Conservation (phyloP, 2,329 filamentous ascomycete species). For the Huntiella savannae region DNA sequence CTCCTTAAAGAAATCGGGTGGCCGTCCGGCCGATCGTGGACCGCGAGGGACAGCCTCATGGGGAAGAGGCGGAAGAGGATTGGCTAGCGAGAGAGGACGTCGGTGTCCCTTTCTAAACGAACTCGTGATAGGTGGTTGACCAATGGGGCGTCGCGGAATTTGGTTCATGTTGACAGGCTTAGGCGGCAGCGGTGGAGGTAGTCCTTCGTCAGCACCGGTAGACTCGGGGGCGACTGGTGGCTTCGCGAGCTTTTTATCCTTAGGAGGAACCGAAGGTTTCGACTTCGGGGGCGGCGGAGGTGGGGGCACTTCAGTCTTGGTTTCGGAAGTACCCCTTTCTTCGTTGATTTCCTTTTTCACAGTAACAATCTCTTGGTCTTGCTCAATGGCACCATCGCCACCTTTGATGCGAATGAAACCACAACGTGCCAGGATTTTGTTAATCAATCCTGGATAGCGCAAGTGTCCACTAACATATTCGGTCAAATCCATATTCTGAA, state of each 20-base stretch:
- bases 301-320: neutral
- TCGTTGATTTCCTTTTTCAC: neutral
- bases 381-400: conserved; percentile 26
- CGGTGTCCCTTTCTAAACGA: neutral
- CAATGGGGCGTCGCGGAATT: neutral
- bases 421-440: conserved; percentile 32
- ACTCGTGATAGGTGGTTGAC: too few species aligned
- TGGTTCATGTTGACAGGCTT: neutral
- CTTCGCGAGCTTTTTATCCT: neutral
- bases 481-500: conserved; percentile 37
- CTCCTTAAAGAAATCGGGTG: neutral
- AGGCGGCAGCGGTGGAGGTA: neutral
- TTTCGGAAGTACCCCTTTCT: neutral
- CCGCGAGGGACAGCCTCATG: neutral
- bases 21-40: neutral
- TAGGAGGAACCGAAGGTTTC: neutral
- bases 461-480: conserved; percentile 33
- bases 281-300: conserved; percentile 6
- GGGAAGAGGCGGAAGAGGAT: neutral
- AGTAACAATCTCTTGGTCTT: conserved; percentile 24
- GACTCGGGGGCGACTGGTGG: neutral
- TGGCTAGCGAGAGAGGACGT: neutral
- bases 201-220: neutral
- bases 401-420: conserved; percentile 29
- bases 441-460: conserved; percentile 30